These are phyloP conservation scores for Pelargonium myrrhifolium DNA, from an alignment of 441 rosid species.

Conservation along the genomic window DNA sequence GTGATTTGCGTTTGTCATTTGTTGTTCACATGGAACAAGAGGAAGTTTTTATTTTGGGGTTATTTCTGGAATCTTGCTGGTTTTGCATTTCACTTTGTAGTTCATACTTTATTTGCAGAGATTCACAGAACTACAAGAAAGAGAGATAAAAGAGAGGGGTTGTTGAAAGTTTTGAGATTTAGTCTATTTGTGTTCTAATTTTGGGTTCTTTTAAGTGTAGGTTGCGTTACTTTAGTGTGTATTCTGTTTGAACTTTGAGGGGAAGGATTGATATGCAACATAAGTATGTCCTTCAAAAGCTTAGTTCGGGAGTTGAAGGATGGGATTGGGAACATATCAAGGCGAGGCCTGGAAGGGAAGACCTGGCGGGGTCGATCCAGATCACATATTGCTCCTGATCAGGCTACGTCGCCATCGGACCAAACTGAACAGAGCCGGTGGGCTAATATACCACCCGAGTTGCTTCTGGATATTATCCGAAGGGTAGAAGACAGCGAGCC, in stretches of 20 bases:
- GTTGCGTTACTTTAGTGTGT: neutral
- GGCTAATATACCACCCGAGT: slow-evolving; percentile 92
- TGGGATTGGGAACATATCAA: slow-evolving; percentile 82
- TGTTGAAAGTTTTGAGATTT: neutral
- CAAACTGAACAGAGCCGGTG: slow-evolving; percentile 61
- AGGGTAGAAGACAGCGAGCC: slow-evolving; percentile 89
- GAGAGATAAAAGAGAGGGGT: neutral
- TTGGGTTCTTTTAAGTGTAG: neutral
- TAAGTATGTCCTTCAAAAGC: slow-evolving; percentile 77
- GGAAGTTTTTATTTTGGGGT: neutral
- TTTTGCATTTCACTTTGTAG: slow-evolving; percentile 15
- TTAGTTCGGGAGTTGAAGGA: slow-evolving; percentile 88
- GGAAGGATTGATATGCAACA: neutral
- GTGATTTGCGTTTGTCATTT: neutral
- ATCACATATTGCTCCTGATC: slow-evolving; percentile 44
- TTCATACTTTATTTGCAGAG: neutral
- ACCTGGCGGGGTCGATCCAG: slow-evolving; percentile 57
- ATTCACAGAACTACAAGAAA: too few species aligned
- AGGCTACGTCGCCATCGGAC: neutral
- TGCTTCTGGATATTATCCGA: slow-evolving; percentile 75
- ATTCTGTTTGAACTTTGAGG: neutral
- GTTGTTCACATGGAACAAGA: neutral
- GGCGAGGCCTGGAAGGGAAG: slow-evolving; percentile 75
- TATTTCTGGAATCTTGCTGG: neutral
- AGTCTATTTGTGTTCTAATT: neutral